These are phyloP conservation scores for Ogataea hybrid DNA, from an alignment of 1,139 yeast species.

Conservation along the genomic window DNA sequence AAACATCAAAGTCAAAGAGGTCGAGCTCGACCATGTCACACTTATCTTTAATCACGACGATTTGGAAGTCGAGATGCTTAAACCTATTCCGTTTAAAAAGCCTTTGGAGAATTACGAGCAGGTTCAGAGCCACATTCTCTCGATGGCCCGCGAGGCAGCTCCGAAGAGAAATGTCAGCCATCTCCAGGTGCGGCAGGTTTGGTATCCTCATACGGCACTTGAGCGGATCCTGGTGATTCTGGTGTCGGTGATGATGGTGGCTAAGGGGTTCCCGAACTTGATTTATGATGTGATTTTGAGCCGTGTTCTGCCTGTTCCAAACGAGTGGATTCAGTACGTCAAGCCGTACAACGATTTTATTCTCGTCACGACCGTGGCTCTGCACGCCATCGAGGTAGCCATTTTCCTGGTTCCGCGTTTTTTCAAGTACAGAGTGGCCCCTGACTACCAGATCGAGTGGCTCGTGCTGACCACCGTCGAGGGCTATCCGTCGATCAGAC, in stretches of 20 bases:
- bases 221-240: conserved; percentile 26
- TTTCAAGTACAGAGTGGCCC: conserved; percentile 56
- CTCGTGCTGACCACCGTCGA: conserved; percentile 49
- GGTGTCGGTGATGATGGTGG: conserved; percentile 34
- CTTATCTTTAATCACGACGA: conserved; percentile 37
- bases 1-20: conserved; percentile 47
- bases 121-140: conserved; percentile 55
- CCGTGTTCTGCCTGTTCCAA: conserved; percentile 15
- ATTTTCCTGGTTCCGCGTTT: conserved; percentile 44
- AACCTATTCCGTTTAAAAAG: conserved; percentile 44
- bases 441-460: conserved; percentile 52
- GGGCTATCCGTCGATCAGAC: conserved; percentile 50
- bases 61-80: conserved; percentile 48
- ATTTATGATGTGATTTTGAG: conserved; percentile 21
- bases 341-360: conserved; percentile 28
- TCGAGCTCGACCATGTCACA: conserved; percentile 43
- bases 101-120: conserved; percentile 41
- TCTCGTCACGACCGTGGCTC: conserved; percentile 32
- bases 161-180: conserved; percentile 60
- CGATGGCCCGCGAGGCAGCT: conserved; percentile 72
- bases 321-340: conserved; percentile 22
- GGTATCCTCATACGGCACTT: conserved; percentile 38
- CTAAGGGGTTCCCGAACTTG: conserved; percentile 23
- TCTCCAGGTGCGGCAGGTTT: conserved; percentile 49
- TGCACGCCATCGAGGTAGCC: conserved; percentile 51